Base-by-base conservation (phyloP, 495 filamentous ascomycete genomes). In the Paragyromitra xinjiangensis region DNA sequence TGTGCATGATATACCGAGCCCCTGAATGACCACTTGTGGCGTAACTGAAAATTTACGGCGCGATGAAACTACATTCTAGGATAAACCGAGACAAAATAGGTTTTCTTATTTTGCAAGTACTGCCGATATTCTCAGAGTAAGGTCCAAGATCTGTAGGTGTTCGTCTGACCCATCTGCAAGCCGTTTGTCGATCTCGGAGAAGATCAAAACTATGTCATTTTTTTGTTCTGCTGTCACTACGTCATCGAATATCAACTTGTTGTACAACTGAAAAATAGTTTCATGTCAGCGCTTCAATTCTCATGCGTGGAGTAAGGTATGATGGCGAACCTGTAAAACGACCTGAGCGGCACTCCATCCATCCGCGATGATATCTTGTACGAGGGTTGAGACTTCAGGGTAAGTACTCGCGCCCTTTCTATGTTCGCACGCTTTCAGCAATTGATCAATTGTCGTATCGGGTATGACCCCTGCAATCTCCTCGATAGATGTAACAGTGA, bases 161-260 rank as follows among this genome's bases (percentile, higher is more conserved):
- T 99, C 95, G 82, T 99, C 96, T 3, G 93, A 91, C n/a, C 95
- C 95, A 83, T 99, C 96, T n/a, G 96, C 91, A 62, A 99, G 84
- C 64, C 95, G 88, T 87, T 97, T 98, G 79, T 99, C 95, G 64
- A 94, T 86, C 83, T 98, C 95, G 0, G 93, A 97, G 82, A 99
- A 98, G 26, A 93, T 87, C 78, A 91, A 87, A 34, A 94, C 91
- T 73, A 99, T 97, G 85, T 91, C 91, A 80, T 93, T 95, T 86
- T 99, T 99, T 80, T 95, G 91, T 11, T 88, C 85, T 81, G 97
- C 92, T 0, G 90, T 88, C 24, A 97, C 90, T 40, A 88, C 85
- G 81, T 99, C 95, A 79, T 96, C 92, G 83, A 90, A 94, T 6
- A 99, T 85, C 59, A 97, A 84, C 42, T 88, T 87, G 80, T 93